Evolutionary conservation across 108 stramenopile species (phyloP).

Genomic region (Seminavis robusta): DNA sequence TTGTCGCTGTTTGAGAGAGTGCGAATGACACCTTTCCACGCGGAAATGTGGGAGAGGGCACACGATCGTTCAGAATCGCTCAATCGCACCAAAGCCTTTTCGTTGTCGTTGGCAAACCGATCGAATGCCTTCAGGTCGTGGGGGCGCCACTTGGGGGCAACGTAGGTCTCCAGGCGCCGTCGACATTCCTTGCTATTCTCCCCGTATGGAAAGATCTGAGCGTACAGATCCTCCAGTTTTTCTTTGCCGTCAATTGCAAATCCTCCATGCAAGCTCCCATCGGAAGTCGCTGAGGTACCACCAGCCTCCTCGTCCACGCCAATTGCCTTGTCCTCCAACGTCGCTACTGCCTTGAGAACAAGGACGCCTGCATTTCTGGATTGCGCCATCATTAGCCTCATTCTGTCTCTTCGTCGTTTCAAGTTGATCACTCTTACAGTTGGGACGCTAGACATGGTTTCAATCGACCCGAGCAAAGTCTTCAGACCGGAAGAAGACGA

Average conservation of each 20-base stretch:
- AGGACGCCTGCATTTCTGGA: constrained; percentile 47
- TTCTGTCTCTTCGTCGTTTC: constrained; percentile 57
- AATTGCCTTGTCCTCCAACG: constrained; percentile 6
- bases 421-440: constrained; percentile 67
- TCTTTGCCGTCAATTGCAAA: constrained; percentile 71
- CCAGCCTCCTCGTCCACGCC: not conserved
- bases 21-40: constrained; percentile 52
- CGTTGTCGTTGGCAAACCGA: constrained; percentile 48
- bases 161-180: constrained; percentile 37
- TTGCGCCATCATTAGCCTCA: constrained; percentile 48
- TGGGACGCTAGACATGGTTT: constrained; percentile 31
- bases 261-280: too few relatives aligned
- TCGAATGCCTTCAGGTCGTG: constrained; percentile 75
- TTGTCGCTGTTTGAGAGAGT: too few relatives aligned
- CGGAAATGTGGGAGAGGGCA: constrained; percentile 70
- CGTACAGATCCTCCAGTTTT: constrained; percentile 26
- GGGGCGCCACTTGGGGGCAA: constrained; percentile 64
- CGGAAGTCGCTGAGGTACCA: too few relatives aligned
- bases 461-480: too few relatives aligned
- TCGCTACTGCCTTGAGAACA: constrained; percentile 46
- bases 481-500: too few relatives aligned
- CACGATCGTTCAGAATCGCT: constrained; percentile 64
- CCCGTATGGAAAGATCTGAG: too few relatives aligned
- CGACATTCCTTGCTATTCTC: constrained; percentile 25
- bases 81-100: constrained; percentile 33